phyloP scores from a whole-genome alignment of 1,139 yeast genomes.

The Lodderomyces jiufengensis region DNA sequence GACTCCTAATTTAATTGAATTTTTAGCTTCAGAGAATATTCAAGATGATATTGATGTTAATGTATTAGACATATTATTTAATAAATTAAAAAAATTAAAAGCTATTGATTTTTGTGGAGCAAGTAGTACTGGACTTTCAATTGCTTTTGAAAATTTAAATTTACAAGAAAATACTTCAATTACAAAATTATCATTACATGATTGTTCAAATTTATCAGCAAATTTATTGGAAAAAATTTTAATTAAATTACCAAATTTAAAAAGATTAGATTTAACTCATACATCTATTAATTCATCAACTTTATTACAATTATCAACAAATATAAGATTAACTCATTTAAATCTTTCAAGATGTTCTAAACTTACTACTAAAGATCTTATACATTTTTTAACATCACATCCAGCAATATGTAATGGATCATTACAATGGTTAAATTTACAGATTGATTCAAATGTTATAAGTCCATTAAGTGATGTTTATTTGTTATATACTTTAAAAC shows the following conservation, averaged over 20 bases:
- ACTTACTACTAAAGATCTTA: slow-evolving; percentile 68
- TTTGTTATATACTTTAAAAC: slow-evolving; percentile 53
- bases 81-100: slow-evolving; percentile 55
- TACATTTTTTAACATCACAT: slow-evolving; percentile 68
- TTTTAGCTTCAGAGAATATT: slow-evolving; percentile 79
- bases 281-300: slow-evolving; percentile 67
- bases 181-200: slow-evolving; percentile 74
- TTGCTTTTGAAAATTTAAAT: slow-evolving; percentile 50
- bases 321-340: slow-evolving; percentile 67
- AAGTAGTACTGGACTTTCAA: slow-evolving; percentile 58
- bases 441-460: slow-evolving; percentile 66
- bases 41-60: slow-evolving; percentile 74
- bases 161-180: slow-evolving; percentile 23
- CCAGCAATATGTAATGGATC: slow-evolving; percentile 59
- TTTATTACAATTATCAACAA: slow-evolving; percentile 46
- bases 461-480: slow-evolving; percentile 60
- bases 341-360: slow-evolving; percentile 78
- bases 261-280: slow-evolving; percentile 76
- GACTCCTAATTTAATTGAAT: slow-evolving; percentile 71
- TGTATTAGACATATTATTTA: slow-evolving; percentile 58
- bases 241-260: slow-evolving; percentile 54
- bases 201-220: slow-evolving; percentile 74
- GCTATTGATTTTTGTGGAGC: slow-evolving; percentile 90
- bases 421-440: slow-evolving; percentile 73
- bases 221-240: slow-evolving; percentile 54